phyloP scores from a whole-genome alignment of 1,284 basidiomycete genomes.

The Sphaerobolus stellatus region DNA sequence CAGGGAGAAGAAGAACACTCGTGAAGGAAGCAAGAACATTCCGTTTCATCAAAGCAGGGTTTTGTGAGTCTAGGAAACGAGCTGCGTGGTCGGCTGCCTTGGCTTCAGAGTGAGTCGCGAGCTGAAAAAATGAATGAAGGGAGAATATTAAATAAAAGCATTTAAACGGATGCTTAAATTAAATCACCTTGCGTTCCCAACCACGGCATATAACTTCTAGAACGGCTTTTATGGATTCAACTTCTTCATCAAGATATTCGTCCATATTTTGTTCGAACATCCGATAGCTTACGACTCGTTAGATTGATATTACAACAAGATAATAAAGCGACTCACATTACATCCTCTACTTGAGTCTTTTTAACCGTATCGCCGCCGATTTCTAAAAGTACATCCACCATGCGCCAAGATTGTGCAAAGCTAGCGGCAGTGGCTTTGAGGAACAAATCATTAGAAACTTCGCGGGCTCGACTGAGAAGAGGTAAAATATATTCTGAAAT shows the following conservation, averaged over 20 bases:
- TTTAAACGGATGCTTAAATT: background rate
- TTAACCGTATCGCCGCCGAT: conserved; percentile 37
- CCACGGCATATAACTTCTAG: conserved; percentile 75
- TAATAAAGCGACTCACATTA: conserved; percentile 56
- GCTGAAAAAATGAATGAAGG: conserved; percentile 13
- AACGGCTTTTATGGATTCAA: conserved; percentile 73
- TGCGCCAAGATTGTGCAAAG: conserved; percentile 84
- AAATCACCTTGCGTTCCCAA: conserved; percentile 71
- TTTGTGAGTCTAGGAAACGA: conserved; percentile 79
- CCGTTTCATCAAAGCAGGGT: conserved; percentile 90
- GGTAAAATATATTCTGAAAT: conserved; percentile 85
- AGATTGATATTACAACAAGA: conserved; percentile 4
- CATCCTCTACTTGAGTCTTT: conserved; percentile 67
- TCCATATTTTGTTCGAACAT: conserved; percentile 97
- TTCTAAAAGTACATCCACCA: conserved; percentile 75
- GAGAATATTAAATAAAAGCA: conserved; percentile 19
- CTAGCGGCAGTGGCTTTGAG: conserved; percentile 86
- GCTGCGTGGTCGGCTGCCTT: conserved; percentile 34
- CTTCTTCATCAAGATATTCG: conserved; percentile 94
- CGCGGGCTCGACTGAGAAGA: conserved; percentile 75
- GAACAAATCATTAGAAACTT: conserved; percentile 72
- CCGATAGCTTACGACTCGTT: conserved; percentile 54
- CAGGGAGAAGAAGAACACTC: conserved; percentile 85
- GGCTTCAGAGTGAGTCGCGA: background rate
- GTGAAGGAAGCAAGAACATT: conserved; percentile 92